Conservation (phyloP, 495 filamentous ascomycete genomes). For the Mycothermus thermophilus region DNA sequence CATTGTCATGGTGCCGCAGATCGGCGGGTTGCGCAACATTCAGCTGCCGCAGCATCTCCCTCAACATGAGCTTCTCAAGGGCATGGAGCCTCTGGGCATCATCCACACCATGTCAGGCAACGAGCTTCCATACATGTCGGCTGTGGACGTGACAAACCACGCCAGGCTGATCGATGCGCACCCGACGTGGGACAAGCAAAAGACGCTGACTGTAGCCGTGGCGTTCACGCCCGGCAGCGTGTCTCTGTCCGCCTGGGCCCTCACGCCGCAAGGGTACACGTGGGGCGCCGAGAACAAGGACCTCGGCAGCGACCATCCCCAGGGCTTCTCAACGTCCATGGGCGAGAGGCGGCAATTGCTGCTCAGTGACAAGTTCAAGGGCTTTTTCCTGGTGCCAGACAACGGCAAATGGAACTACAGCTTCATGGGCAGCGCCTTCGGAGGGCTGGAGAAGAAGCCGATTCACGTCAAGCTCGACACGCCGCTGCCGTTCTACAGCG, state of each 20-base stretch:
- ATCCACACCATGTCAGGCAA: conserved; percentile 94
- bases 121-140: conserved; percentile 90
- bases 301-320: conserved; percentile 74
- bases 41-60: conserved; percentile 86
- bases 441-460: conserved; percentile 72
- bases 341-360: conserved; percentile 91
- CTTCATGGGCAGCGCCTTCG: conserved; percentile 87
- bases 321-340: conserved; percentile 84
- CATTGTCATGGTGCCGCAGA: conserved; percentile 95
- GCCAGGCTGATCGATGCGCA: conserved; percentile 76
- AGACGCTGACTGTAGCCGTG: conserved; percentile 84
- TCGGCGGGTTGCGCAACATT: conserved; percentile 83
- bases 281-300: conserved; percentile 98
- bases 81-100: conserved; percentile 81
- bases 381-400: conserved; percentile 92
- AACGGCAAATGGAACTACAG: conserved; percentile 92
- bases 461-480: conserved; percentile 89
- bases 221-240: conserved; percentile 98
- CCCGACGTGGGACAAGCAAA: conserved; percentile 77
- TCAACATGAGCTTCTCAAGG: conserved; percentile 80
- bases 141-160: conserved; percentile 87
- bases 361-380: conserved; percentile 79
- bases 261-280: conserved; percentile 85
- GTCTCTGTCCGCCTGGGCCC: conserved; percentile 80
- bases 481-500: conserved; percentile 80